Base-by-base conservation (phyloP, 2,329 filamentous ascomycete genomes). In the Parafenestella ontariensis region DNA sequence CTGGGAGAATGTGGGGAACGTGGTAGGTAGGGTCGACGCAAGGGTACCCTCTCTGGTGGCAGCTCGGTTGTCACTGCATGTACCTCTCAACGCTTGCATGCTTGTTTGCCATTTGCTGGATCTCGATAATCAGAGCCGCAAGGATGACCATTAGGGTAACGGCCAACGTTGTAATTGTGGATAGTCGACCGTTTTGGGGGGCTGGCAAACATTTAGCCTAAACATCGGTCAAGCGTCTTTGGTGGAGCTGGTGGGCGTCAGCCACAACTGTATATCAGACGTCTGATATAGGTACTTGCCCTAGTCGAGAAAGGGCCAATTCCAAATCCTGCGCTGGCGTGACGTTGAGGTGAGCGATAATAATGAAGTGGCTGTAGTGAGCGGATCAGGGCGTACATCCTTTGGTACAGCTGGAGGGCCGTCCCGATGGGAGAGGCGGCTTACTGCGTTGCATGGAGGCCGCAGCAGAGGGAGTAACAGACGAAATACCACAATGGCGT, bases 1-100 rank as follows among this genome's bases (percentile, higher is more conserved):
- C 55, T 61, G 62, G 61, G 46, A 62, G 56, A 66, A 61, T 70
- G 66, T 71, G 69, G 69, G 63, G 67, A 69, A 71, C 58, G 56
- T 59, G 56, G 56, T 60, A 53, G 55, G 54, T 58, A 61, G 58
- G 61, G 57, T 53, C 56, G 47, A 21, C 20, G 52, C 44, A 54
- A 49, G 56, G 45, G 46, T 62, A 64, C 50, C 64, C 55, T 52
- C 54, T 42, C 37, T 28, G 51, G 46, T 45, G 46, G 45, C 45
- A 53, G 44, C 39, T 51, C 50, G 52, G 57, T 55, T 67, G 68
- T 72, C 69, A 62, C 65, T 59, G 51, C 36, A 67, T 58, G 70
- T 70, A 71, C 55, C 45, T 29, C 41, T 59, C 39, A 49, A 58
- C 50, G 42, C 37, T 40, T 56, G 45, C 47, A 48, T 62, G 52